These are phyloP conservation scores for Termitomyces sp. DNA, from an alignment of 768 basidiomycete genomes.

Conservation along the genomic window DNA sequence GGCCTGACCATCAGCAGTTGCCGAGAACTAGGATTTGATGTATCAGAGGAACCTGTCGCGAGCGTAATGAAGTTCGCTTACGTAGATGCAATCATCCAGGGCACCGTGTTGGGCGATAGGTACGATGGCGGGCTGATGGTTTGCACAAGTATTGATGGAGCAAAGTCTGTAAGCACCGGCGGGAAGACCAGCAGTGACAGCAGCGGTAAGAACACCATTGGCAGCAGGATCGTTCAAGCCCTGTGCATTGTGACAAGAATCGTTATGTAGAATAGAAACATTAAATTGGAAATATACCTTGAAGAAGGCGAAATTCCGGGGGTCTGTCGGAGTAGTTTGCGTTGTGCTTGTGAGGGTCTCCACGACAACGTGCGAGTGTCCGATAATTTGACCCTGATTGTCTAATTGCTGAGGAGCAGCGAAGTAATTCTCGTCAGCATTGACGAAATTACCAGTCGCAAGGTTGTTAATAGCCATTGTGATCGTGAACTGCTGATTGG, in stretches of 20 bases:
- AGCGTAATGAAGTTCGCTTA: slow-evolving; percentile 17
- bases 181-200: slow-evolving; percentile 51
- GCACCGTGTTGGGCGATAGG: slow-evolving; percentile 58
- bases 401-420: slow-evolving; percentile 49
- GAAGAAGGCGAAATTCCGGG: slow-evolving; percentile 50
- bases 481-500: slow-evolving; percentile 42
- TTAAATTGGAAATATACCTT: slow-evolving; percentile 19
- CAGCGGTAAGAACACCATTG: slow-evolving; percentile 44
- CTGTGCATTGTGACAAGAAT: slow-evolving; percentile 35
- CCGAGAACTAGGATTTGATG: slow-evolving; percentile 26
- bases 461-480: slow-evolving; percentile 34
- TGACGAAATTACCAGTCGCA: slow-evolving; percentile 45
- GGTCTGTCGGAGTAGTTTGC: slow-evolving; percentile 38
- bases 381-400: slow-evolving; percentile 38
- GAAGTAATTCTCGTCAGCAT: slow-evolving; percentile 42
- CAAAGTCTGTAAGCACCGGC: slow-evolving; percentile 55
- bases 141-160: slow-evolving; percentile 51
- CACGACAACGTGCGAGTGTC: slow-evolving; percentile 51
- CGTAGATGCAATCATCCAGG: slow-evolving; percentile 57
- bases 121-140: slow-evolving; percentile 56
- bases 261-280: not conserved
- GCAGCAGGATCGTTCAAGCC: slow-evolving; percentile 40
- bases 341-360: slow-evolving; percentile 36
- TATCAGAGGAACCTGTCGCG: not conserved
- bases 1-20: slow-evolving; percentile 16